phyloP scores from a whole-genome alignment of 2,329 filamentous ascomycete species.

The Clarireedia sp. region DNA sequence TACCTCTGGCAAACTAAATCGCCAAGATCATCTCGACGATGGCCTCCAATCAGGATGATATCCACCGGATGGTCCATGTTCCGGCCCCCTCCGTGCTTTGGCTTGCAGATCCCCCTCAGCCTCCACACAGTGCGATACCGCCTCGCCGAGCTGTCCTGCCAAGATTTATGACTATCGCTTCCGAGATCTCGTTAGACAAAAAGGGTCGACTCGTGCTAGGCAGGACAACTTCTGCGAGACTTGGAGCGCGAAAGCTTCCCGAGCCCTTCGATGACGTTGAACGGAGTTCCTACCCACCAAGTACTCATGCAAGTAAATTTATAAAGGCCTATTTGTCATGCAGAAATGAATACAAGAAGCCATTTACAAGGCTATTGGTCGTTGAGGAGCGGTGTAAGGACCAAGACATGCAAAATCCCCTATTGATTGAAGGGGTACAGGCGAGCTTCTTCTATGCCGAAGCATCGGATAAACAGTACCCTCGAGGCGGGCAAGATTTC shows the following conservation, averaged over 20 bases:
- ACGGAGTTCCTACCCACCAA: no score
- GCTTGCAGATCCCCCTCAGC: background rate
- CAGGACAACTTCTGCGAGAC: background rate
- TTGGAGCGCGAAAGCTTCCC: background rate
- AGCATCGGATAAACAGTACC: background rate
- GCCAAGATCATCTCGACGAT: no score
- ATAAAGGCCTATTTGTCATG: no score
- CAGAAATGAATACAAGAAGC: background rate
- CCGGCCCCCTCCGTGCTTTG: background rate
- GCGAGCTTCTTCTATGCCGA: background rate
- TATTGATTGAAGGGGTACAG: background rate
- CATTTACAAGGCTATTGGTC: background rate
- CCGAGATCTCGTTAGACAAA: background rate
- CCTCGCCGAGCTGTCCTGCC: background rate
- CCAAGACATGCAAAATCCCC: background rate
- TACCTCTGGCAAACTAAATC: no score
- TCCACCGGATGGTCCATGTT: no score
- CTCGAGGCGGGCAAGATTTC: background rate
- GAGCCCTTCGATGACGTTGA: background rate
- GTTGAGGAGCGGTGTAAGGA: background rate
- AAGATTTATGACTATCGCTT: background rate
- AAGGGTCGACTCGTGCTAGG: background rate
- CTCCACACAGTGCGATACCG: no score
- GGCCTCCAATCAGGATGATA: no score
- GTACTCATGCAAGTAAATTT: no score